Percentiles rank a stretch among this genome's conserved stretches.
Conservation (phyloP, 164 flowering plant genomes). For the Tinospora cordifolia region DNA sequence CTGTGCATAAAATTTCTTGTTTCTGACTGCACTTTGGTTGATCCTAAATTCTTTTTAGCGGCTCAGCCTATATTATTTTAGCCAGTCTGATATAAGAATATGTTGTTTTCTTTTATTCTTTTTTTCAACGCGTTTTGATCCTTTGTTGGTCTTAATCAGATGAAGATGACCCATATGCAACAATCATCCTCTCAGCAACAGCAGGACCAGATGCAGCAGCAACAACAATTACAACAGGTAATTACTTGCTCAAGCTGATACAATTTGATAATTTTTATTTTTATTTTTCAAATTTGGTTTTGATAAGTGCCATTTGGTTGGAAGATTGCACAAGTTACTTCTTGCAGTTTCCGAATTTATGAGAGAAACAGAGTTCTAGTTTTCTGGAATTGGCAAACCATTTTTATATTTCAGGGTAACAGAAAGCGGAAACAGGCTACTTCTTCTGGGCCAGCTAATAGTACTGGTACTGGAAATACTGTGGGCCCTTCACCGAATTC, state of each 20-base stretch:
- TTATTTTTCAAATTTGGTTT: not conserved
- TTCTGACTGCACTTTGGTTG: not conserved
- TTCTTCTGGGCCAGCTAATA: slow-evolving; percentile 81
- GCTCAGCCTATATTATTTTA: not conserved
- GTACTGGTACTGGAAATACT: slow-evolving; percentile 79
- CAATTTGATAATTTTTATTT: not conserved
- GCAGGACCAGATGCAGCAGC: slow-evolving; percentile 61
- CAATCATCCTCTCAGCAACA: slow-evolving; percentile 61
- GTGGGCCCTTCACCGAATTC: slow-evolving; percentile 71
- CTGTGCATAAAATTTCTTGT: not conserved
- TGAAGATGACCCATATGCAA: slow-evolving; percentile 59
- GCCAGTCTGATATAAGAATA: not conserved
- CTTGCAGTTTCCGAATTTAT: not conserved
- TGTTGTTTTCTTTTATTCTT: too few species aligned
- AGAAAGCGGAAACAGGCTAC: slow-evolving; percentile 69
- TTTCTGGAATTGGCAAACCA: slow-evolving; percentile 7
- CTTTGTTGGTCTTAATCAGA: slow-evolving; percentile 29
- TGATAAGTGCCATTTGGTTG: not conserved
- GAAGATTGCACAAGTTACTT: not conserved
- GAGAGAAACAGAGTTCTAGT: not conserved
- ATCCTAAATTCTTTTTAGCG: not conserved
- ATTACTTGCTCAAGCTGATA: slow-evolving; percentile 9
- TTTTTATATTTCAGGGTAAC: slow-evolving; percentile 39
- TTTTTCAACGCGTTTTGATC: slow-evolving; percentile 3
- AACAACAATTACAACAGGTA: slow-evolving; percentile 1